Evolutionary conservation across 148 eudicot genomes (phyloP), one percentile per base, ranked within the genome.

Genomic region (Spergularia bocconei): DNA sequence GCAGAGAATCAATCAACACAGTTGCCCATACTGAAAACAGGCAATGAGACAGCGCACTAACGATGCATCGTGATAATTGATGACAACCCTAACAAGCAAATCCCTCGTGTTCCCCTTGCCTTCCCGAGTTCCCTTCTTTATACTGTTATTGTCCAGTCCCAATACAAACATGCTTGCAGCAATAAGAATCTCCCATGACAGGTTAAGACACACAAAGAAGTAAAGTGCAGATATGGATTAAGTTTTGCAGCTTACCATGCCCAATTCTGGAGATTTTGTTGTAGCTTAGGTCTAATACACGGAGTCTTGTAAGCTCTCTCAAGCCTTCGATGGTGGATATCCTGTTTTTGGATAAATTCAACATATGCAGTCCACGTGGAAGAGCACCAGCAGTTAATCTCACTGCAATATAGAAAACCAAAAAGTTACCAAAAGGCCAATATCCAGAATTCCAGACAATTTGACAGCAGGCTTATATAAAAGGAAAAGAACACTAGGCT

Each of bases 311-410:
- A 73, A 95, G 97, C 77, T 95, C 99, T 67, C 96, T 87, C 69
- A 95, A 85, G 71, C 99, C 99, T 70, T 95, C 99, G 66, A 92
- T 88, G 61, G 88, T 85, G 36, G 97, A 86, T 80, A 95, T 88
- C 38, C 80, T 90, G 83, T 95, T 95, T 79, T 87, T 95, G 66
- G 99, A 92, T 39, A 95, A 77, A 72, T 95, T 95, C 85, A 92
- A 65, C 81, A 81, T 78, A 80, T 95, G 99, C 50, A 95, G 86
- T 58, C 94, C 97, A 75, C 99, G 90, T 69, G 99, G 99, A 70
- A 95, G 96, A 80, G 92, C 86, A 81, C 97, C 99, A 48, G 92
- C 88, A 17, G 96, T 89, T 70, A 95, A 90, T 77, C 88, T 92
- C 81, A 79, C 99, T 95, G 83, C 74, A 74, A 75, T n/a, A 65